A percentile compares a stretch with the other conserved stretches of the same genome.
Conservation (phyloP, 2,329 filamentous ascomycete genomes). For the Cucurbitaria berberidis region DNA sequence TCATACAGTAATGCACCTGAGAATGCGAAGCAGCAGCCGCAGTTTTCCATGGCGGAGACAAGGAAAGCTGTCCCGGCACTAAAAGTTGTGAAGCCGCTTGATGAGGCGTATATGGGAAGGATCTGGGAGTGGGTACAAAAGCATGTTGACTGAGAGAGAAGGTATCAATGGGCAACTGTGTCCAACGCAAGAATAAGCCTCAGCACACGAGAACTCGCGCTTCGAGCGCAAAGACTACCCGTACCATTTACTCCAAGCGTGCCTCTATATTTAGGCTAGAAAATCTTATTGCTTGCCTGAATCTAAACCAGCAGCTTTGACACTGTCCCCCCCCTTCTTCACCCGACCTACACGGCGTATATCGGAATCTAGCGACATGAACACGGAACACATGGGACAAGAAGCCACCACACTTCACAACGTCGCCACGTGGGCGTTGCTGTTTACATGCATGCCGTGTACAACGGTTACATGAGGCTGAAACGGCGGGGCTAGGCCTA, state of each 20-base stretch:
- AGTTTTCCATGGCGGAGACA: slow-evolving; percentile 47
- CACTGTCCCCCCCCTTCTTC: background rate
- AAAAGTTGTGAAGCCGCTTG: slow-evolving; percentile 47
- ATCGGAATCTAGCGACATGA: background rate
- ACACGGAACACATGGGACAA: background rate
- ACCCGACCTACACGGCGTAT: background rate
- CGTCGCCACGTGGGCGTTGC: background rate
- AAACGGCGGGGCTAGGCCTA: background rate
- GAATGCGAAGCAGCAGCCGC: slow-evolving; percentile 7
- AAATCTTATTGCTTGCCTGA: background rate
- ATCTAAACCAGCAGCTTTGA: background rate
- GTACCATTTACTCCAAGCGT: background rate
- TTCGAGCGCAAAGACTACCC: too few species aligned
- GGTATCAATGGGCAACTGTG: background rate
- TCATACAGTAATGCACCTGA: slow-evolving; percentile 42
- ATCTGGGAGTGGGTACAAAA: slow-evolving; percentile 51
- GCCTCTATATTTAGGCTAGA: background rate
- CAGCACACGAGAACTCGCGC: background rate
- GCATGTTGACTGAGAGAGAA: slow-evolving; percentile 19
- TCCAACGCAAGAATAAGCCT: background rate
- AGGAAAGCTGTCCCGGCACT: slow-evolving; percentile 45
- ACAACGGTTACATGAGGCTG: background rate
- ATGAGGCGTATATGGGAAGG: slow-evolving; percentile 52
- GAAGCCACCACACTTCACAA: background rate
- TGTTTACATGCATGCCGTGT: background rate